Percentiles rank a stretch among this genome's conserved stretches.
These are phyloP conservation scores for Kondoa malvinella DNA, from an alignment of 768 basidiomycete species.

Conservation along the genomic window DNA sequence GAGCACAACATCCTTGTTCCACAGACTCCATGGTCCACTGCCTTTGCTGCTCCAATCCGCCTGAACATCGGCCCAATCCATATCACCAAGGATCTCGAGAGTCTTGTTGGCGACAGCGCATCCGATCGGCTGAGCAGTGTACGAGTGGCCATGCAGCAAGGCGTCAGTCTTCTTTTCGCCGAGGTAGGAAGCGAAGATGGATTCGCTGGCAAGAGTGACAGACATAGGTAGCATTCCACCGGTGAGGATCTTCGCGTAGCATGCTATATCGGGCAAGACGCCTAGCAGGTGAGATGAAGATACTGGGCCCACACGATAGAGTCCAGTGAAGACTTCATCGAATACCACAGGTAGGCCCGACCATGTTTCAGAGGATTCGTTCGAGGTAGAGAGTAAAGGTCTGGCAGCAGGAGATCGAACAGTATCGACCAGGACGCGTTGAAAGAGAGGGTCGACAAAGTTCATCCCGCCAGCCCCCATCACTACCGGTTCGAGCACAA, in stretches of 20 bases:
- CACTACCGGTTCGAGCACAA: constrained; percentile 77
- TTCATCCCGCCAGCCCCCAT: constrained; percentile 96
- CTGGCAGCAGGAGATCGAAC: constrained; percentile 42
- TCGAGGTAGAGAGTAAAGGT: constrained; percentile 22
- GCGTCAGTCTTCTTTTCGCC: constrained; percentile 64
- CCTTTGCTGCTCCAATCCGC: constrained; percentile 40
- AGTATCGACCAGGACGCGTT: constrained; percentile 64
- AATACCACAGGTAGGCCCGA: constrained; percentile 73
- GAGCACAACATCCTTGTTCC: constrained; percentile 57
- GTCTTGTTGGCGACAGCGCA: constrained; percentile 79
- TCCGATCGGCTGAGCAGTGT: constrained; percentile 83
- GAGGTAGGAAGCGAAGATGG: constrained; percentile 63
- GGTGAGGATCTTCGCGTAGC: constrained; percentile 82
- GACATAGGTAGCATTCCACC: constrained; percentile 79
- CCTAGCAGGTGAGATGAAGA: constrained; percentile 48
- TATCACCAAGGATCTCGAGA: constrained; percentile 46
- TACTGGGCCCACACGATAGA: constrained; percentile 67
- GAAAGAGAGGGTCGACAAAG: constrained; percentile 93
- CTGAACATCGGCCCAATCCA: constrained; percentile 46
- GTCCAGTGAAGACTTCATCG: constrained; percentile 87
- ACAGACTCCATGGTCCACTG: constrained; percentile 56
- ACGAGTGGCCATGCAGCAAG: constrained; percentile 83
- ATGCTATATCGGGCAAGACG: constrained; percentile 64
- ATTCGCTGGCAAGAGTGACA: constrained; percentile 61
- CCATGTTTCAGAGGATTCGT: too few species aligned